Evolutionary conservation across 305 asterid species (phyloP).

Genomic region (Petunia hybrid): DNA sequence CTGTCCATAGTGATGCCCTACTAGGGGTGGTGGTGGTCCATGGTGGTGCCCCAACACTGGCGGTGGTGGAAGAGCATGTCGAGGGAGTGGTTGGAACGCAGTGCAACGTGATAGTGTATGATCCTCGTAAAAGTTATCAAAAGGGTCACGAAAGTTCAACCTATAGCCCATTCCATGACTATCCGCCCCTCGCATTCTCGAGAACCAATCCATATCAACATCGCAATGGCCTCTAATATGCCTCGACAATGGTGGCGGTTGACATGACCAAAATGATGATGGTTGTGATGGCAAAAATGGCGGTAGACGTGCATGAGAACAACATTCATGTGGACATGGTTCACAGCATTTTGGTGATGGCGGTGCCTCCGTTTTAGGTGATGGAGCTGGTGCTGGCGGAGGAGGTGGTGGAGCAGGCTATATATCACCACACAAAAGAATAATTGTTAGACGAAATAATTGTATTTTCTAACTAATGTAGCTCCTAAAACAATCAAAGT

Average conservation of each 20-base stretch:
- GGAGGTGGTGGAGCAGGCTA: neutral
- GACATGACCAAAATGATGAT: neutral
- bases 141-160: neutral
- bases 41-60: neutral
- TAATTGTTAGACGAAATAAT: neutral
- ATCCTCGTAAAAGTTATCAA: neutral
- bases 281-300: neutral
- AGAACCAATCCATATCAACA: neutral
- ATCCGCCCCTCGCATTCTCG: neutral
- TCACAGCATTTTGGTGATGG: neutral
- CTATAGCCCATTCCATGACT: slow-evolving; percentile 27
- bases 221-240: neutral
- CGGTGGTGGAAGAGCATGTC: neutral
- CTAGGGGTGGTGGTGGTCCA: neutral
- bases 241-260: neutral
- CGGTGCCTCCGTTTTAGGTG: neutral
- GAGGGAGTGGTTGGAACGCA: neutral
- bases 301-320: neutral
- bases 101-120: neutral
- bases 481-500: neutral
- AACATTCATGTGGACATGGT: neutral
- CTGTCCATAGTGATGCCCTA: neutral
- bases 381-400: neutral
- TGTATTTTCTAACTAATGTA: too few species aligned
- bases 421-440: neutral